Evolutionary conservation across 1,139 yeast species (phyloP).

Genomic region (Saccharomycopsis hybrid): DNA sequence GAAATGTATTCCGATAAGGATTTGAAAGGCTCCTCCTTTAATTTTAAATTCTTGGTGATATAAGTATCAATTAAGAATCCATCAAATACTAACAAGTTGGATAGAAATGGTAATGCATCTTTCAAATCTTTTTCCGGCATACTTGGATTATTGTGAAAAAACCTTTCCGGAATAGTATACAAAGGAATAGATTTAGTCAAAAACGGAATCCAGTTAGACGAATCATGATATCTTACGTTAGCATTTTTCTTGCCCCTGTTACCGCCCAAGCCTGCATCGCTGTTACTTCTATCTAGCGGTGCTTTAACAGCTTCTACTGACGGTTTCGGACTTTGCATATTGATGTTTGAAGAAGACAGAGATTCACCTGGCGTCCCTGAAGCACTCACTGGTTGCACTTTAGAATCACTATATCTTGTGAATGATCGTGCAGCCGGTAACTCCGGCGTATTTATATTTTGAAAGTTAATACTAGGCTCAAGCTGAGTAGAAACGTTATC

Average conservation of each 20-base stretch:
- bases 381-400: constrained; percentile 7
- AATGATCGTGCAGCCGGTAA: too few species aligned
- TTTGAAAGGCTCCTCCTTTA: constrained; percentile 17
- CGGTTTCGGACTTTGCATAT: too few species aligned
- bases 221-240: constrained; percentile 19
- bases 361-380: constrained; percentile 21
- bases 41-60: constrained; percentile 5
- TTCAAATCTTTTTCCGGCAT: constrained; percentile 23
- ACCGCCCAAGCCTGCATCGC: too few species aligned
- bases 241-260: not conserved
- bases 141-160: constrained; percentile 32
- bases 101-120: constrained; percentile 27
- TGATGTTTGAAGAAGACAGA: constrained; percentile 17
- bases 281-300: too few species aligned
- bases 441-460: too few species aligned
- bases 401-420: constrained; percentile 1
- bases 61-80: constrained; percentile 15
- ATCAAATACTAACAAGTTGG: constrained; percentile 26
- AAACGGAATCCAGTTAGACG: constrained; percentile 45
- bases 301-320: too few species aligned
- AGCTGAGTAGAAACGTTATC: constrained; percentile 17
- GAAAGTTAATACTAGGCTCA: constrained; percentile 13
- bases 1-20: constrained; percentile 9
- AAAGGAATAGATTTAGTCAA: constrained; percentile 46
- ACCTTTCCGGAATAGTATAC: constrained; percentile 41